Evolutionary conservation across 2,329 filamentous ascomycete species (phyloP), one percentile per base, ranked within the genome.

Genomic region (Alternaria ventricosa): DNA sequence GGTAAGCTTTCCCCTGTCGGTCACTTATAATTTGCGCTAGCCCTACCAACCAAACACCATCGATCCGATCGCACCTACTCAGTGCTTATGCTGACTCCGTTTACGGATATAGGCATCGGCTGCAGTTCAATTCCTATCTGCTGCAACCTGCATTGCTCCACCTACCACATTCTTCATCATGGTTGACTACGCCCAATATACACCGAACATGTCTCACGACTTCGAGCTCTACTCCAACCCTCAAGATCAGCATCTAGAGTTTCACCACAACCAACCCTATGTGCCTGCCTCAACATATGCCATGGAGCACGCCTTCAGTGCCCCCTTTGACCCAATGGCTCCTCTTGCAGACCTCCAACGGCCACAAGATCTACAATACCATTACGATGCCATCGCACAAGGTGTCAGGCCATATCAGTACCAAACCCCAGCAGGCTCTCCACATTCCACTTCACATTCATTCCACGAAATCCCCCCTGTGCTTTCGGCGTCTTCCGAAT

Each of bases 401-500:
- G 76, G 73, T 23, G 73, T 78, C 23, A 82, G 82, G 72, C 69
- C 74, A 46, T 72, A 67, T 58, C 76, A 77, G 30, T 79, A 76
- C 56, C 78, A 75, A 58, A 81, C 75, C 54, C 79, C 80, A 22
- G 71, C 76, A 47, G 79, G 79, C 60, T 84, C 83, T 15, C 83
- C 83, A 11, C 73, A 82, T 64, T 84, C 83, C 6, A 74, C 73
- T 33, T 77, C 82, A 25, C 78, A 84, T 63, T 83, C 83, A 9
- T 84, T 84, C 69, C 83, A 84, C 43, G 74, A 79, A 61, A 80
- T 82, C 51, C 82, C 83, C 33, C 82, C 83, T 30, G 75, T 82
- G 11, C 79, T 84, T 15, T 84, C 82, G 13, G 78, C 82, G 15
- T 84, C 82, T 4, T 86, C 84, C 9, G 83, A 86, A 69, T 86